Percentiles rank a stretch among this genome's conserved stretches.
Evolutionary conservation across 176 grass and related monocot species (phyloP).

Genomic region (Oryza punctata): DNA sequence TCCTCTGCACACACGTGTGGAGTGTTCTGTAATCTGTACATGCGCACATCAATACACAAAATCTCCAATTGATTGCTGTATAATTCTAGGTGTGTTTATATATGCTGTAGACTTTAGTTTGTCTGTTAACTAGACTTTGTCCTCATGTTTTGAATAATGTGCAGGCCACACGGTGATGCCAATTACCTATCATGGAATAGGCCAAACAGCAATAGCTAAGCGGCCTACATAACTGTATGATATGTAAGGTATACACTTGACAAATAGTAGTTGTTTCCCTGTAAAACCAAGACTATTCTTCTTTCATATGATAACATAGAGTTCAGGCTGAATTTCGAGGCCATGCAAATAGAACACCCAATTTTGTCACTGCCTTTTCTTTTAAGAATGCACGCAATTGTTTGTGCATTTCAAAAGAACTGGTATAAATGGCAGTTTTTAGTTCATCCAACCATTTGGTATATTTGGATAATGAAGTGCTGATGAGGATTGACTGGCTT

Average conservation of each 20-base stretch:
- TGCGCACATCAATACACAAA: background rate
- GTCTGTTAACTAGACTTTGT: background rate
- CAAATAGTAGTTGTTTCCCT: background rate
- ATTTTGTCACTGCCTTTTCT: background rate
- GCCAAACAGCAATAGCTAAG: conserved; percentile 51
- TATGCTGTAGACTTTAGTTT: background rate
- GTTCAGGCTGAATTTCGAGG: background rate
- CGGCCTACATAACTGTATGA: background rate
- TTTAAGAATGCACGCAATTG: too few species aligned
- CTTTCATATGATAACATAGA: background rate
- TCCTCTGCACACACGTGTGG: background rate
- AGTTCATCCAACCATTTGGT: background rate
- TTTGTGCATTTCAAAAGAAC: background rate
- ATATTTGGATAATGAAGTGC: background rate
- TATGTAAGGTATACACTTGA: background rate
- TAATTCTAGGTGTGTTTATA: background rate
- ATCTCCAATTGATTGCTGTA: background rate
- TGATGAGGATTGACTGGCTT: background rate
- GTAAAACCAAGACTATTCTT: background rate
- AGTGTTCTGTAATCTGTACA: background rate
- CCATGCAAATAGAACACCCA: background rate
- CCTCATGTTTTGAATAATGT: conserved; percentile 22
- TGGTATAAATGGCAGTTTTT: background rate
- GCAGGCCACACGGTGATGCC: conserved; percentile 71
- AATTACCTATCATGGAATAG: conserved; percentile 54